Evolutionary conservation across 441 rosid species (phyloP).

Genomic region (Croton setiger): DNA sequence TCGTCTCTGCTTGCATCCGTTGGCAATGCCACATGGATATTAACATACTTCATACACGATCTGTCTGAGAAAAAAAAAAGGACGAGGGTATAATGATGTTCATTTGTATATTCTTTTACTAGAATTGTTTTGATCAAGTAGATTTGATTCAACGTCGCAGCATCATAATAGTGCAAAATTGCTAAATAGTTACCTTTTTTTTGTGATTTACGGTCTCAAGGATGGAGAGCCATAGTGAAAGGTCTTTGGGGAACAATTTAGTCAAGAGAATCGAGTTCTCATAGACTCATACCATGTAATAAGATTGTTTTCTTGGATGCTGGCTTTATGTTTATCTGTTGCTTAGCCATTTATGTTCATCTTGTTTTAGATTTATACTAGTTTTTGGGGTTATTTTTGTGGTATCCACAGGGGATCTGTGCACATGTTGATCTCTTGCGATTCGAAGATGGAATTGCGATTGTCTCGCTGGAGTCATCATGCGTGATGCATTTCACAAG

Average conservation of each 20-base stretch:
- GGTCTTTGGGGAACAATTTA: too few species aligned
- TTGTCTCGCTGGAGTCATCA: constrained; percentile 78
- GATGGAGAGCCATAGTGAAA: background rate
- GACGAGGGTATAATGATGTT: too few species aligned
- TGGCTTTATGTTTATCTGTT: too few species aligned
- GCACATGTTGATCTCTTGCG: constrained; percentile 86
- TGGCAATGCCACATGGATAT: too few species aligned
- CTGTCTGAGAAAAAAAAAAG: too few species aligned
- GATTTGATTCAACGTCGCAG: background rate
- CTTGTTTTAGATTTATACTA: background rate
- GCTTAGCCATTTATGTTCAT: background rate
- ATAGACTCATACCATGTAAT: background rate
- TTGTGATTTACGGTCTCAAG: too few species aligned
- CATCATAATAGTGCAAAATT: background rate
- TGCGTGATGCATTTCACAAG: constrained; percentile 78
- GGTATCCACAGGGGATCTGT: constrained; percentile 70
- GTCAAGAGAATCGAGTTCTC: background rate
- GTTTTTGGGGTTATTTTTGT: background rate
- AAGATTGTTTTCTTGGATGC: too few species aligned
- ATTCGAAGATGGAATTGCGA: constrained; percentile 86
- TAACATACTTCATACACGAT: too few species aligned
- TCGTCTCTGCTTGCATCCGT: background rate
- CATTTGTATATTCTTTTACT: background rate
- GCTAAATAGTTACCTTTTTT: background rate
- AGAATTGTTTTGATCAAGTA: background rate